A percentile compares a stretch with the other conserved stretches of the same genome.
These are phyloP conservation scores for Metschnikowia gruessii DNA, from an alignment of 805 yeast species.

Conservation along the genomic window DNA sequence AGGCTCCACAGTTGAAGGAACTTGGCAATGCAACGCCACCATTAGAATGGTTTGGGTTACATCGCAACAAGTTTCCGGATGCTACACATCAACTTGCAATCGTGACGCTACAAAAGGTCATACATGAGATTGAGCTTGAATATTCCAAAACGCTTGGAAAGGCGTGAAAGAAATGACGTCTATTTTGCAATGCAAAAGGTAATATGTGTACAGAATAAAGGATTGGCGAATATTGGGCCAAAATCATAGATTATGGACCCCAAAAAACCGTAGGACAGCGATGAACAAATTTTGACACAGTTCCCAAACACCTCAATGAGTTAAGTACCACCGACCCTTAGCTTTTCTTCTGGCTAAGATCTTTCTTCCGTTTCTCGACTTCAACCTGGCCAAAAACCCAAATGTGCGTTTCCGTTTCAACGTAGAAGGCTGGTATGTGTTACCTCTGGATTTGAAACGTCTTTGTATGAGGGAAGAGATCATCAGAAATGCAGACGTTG, in stretches of 20 bases:
- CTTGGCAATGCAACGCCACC: conserved; percentile 98
- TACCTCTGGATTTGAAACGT: conserved; percentile 88
- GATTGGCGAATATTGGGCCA: no score
- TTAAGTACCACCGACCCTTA: conserved; percentile 91
- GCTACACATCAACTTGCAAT: conserved; percentile 80
- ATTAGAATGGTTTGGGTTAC: conserved; percentile 95
- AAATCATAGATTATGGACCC: not conserved
- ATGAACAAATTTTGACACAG: not conserved
- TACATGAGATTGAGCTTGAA: conserved; percentile 60
- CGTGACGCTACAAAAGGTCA: conserved; percentile 67
- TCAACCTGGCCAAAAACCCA: conserved; percentile 85
- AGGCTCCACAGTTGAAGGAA: conserved; percentile 85
- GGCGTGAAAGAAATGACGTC: conserved; percentile 24
- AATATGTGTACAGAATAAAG: conserved; percentile 9
- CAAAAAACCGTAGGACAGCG: not conserved
- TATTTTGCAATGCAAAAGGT: conserved; percentile 5
- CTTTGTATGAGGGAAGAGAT: conserved; percentile 43
- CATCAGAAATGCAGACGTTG: conserved; percentile 22
- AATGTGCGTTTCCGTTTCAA: conserved; percentile 83
- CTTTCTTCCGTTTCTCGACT: conserved; percentile 71
- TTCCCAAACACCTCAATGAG: conserved; percentile 50
- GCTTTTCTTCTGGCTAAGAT: conserved; percentile 72
- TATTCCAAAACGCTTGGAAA: conserved; percentile 50
- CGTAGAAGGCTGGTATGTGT: conserved; percentile 92
- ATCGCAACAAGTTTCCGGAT: conserved; percentile 80